phyloP scores from a whole-genome alignment of 768 basidiomycete species.

The Termitomyces sp. region DNA sequence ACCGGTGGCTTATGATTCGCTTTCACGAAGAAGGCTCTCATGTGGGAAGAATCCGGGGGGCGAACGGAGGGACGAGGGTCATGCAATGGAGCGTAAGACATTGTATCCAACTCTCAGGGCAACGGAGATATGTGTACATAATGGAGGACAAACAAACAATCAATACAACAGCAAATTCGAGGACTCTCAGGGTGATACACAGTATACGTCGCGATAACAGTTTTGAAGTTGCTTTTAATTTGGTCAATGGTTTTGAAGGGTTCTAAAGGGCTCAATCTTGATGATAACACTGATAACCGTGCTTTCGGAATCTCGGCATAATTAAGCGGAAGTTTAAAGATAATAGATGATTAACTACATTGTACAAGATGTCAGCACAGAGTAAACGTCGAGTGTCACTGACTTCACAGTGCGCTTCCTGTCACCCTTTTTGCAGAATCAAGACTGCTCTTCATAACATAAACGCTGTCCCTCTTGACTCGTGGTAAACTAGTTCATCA shows the following conservation, averaged over 20 bases:
- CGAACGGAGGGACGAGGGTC: conserved; percentile 6
- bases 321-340: background rate
- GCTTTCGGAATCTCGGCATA: background rate
- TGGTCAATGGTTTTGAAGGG: background rate
- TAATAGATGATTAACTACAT: too few species aligned
- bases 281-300: background rate
- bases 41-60: conserved; percentile 10
- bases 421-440: too few species aligned
- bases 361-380: too few species aligned
- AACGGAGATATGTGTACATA: background rate
- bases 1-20: conserved; percentile 18
- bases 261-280: background rate
- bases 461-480: too few species aligned
- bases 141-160: background rate
- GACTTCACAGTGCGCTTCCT: too few species aligned
- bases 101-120: background rate
- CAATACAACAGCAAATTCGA: background rate
- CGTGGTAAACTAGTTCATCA: too few species aligned
- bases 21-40: conserved; percentile 22
- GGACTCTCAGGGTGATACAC: background rate
- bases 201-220: too few species aligned
- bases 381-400: too few species aligned
- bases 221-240: background rate
- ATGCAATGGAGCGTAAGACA: conserved; percentile 27
- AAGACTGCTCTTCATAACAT: too few species aligned